A percentile compares a stretch with the other conserved stretches of the same genome.
Evolutionary conservation across 2,329 filamentous ascomycete genomes (phyloP).

Genomic region (Rutstroemia sp.): DNA sequence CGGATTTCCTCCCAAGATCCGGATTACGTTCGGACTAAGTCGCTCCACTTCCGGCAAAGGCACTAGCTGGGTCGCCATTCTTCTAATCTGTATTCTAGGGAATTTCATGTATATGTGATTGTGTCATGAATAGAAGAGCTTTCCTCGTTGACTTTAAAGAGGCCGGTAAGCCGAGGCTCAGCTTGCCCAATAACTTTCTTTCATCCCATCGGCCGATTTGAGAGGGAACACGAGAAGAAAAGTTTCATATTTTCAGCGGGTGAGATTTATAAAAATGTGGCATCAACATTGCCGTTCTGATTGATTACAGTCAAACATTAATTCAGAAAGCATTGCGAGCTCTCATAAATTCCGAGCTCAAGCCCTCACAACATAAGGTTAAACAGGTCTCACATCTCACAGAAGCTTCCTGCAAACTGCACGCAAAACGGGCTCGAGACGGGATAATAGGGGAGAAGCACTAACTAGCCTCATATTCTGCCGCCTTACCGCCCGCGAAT

Average conservation of each 20-base stretch:
- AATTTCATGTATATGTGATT: not conserved
- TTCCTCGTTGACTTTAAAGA: not conserved
- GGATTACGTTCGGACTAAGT: slow-evolving; percentile 69
- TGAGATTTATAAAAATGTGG: no score
- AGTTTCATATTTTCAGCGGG: no score
- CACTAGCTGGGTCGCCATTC: slow-evolving; percentile 27
- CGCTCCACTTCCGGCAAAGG: slow-evolving; percentile 64
- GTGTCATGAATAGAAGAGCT: not conserved
- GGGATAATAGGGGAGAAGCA: not conserved
- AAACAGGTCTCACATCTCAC: no score
- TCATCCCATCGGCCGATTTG: not conserved
- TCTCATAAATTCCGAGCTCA: no score
- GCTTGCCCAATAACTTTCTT: not conserved
- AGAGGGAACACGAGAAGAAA: no score
- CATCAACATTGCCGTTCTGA: no score
- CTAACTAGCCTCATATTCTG: slow-evolving; percentile 4
- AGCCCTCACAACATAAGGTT: no score
- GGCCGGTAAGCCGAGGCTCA: slow-evolving; percentile 7
- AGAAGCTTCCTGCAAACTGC: no score
- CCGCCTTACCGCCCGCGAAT: slow-evolving; percentile 6
- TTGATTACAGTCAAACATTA: no score
- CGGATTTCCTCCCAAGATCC: slow-evolving; percentile 86
- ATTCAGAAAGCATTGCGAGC: no score
- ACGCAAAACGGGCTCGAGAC: not conserved
- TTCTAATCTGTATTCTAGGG: slow-evolving; percentile 8